Base-by-base conservation (phyloP, 2,329 filamentous ascomycete species). In the Fusarium nematophilum region DNA sequence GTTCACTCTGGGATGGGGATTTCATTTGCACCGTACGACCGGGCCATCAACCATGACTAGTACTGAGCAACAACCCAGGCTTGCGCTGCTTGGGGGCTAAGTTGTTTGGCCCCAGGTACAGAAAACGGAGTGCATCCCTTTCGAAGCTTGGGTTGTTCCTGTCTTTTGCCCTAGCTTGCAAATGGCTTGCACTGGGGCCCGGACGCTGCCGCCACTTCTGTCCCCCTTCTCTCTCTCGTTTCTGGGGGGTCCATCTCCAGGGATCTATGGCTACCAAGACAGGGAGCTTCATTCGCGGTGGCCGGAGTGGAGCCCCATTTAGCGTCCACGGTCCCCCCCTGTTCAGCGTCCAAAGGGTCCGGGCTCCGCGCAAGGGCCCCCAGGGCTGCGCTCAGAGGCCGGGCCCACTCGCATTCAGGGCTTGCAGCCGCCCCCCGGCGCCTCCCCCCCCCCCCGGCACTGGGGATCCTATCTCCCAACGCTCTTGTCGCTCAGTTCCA, bases 1-100 rank as follows among this genome's bases (percentile, higher is more conserved):
- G 31, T 30, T 37, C 31, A 30, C 39, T 7, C 45, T 48, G 42
- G 42, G 39, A 52, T 44, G 33, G 47, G 51, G 56, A 57, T 53
- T 67, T 69, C 53, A 69, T 68, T 67, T 68, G 64, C 53, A 68
- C 66, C 66, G 57, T 69, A 69, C 62, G 64, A 68, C 66, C 57
- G 53, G 62, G 62, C 48, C 50, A 52, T 65, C 38, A 53, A 65
- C 54, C 57, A 67, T 61, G 56, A 48, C 48, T 54, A 39, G 63
- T 39, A 38, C 51, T 46, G 55, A 47, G 40, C 45, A 61, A 52
- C 62, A 60, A 63, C 55, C 57, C 66, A 49, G 58, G 55, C 33
- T 53, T 53, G 57, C 38, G 62, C 64, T 65, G 55, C 64, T 58
- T 57, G 51, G 21, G 60, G 59, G 49, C 60, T 64, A 63, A 59